phyloP scores from a whole-genome alignment of 768 basidiomycete species.

The Tricholoma saponaceum region DNA sequence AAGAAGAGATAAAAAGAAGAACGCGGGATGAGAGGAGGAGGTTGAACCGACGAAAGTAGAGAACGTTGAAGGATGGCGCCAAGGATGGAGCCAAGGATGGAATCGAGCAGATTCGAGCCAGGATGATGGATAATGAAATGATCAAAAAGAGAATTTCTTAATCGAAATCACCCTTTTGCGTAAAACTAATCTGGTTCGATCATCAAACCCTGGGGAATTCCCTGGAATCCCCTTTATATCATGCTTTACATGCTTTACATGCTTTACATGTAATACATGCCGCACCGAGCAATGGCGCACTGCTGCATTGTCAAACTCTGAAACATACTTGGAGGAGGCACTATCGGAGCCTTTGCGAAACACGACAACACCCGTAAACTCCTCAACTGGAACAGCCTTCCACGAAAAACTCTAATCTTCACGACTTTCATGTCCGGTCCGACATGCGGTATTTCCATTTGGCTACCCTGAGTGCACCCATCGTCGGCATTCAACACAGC shows the following conservation, averaged over 20 bases:
- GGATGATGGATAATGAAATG: constrained; percentile 19
- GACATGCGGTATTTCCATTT: too few species aligned
- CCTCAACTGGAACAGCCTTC: too few species aligned
- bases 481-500: too few species aligned
- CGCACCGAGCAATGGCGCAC: too few species aligned
- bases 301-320: constrained; percentile 1
- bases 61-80: constrained; percentile 2
- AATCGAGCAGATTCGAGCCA: not conserved
- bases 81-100: too few species aligned
- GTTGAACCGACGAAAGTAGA: constrained; percentile 6
- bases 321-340: too few species aligned
- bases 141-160: constrained; percentile 15
- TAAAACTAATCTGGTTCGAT: constrained; percentile 8
- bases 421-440: not conserved
- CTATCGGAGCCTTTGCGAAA: too few species aligned
- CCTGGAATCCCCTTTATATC: constrained; percentile 12
- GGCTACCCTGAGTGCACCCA: too few species aligned
- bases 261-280: too few species aligned
- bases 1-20: constrained; percentile 8
- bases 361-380: too few species aligned
- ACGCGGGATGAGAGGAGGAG: not conserved
- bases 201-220: too few species aligned
- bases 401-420: not conserved
- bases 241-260: too few species aligned
- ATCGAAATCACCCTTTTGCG: constrained; percentile 15